Base-by-base conservation (phyloP, 176 grass and related monocot species). In the Aegilops sharonensis region DNA sequence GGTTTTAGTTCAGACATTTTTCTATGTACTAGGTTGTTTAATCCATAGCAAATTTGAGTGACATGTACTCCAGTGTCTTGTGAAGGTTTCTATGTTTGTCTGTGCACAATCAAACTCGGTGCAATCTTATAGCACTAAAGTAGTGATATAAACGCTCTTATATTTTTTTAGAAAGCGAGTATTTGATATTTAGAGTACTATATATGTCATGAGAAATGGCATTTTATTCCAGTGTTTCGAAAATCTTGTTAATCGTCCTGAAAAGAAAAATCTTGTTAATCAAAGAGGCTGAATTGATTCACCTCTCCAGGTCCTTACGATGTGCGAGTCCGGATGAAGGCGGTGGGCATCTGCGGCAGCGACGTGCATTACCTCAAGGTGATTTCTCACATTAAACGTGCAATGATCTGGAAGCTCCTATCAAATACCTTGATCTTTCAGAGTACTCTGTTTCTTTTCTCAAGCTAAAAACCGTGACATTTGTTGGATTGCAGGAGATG, bases 361-460 rank as follows among this genome's bases (percentile, higher is more conserved):
- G 96, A 98, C 24, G 96, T 98, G 84, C 96, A 98, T 64, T 98
- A 92, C 86, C 96, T 98, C 69, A 95, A 91, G 95, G 95, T 98
- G 1, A 31, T 84, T 63, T 37, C 4, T 21, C 1, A 59, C 5
- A 37, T 2, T 4, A 27, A 14, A 3, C 27, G 10, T 72, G 30
- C 30, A 57, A 71, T 39, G 27, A 11, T 48, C 29, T 15, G 7
- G n/a, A 34, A 31, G 45, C n/a, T 74, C 31, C 5, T 42, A 3
- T 25, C 32, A 69, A 61, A 11, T 29, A 3, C 52, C 35, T 42
- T 13, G 40, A 15, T 15, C 13, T 43, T 11, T 21, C 9, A 21
- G 17, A 21, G 48, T 18, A 35, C 75, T 23, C 50, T 35, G 68
- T 39, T 70, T 36, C 20, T 35, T 3, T 4, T 59, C 34, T 18